These are phyloP conservation scores for Caryopteris hybrid DNA, from an alignment of 305 asterid species.

Conservation along the genomic window DNA sequence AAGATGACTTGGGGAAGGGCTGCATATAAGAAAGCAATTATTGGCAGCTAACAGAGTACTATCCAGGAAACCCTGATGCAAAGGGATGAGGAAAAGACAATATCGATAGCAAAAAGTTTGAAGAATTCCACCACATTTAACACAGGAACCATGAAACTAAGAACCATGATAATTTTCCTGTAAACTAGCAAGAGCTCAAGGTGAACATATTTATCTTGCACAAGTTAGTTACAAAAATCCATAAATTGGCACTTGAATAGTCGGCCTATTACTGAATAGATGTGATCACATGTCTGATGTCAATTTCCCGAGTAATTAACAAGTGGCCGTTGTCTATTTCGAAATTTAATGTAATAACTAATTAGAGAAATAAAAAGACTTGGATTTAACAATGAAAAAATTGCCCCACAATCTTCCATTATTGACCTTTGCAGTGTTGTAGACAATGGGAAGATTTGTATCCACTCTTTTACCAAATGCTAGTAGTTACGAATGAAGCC, in stretches of 20 bases:
- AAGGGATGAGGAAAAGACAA: too few relatives aligned
- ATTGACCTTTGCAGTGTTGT: too few relatives aligned
- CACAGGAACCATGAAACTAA: not conserved
- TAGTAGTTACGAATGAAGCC: not conserved
- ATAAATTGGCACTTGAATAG: not conserved
- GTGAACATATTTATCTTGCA: not conserved
- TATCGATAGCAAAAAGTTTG: too few relatives aligned
- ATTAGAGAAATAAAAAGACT: too few relatives aligned
- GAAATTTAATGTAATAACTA: not conserved
- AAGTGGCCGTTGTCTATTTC: not conserved
- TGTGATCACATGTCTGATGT: not conserved
- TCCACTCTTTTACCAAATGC: too few relatives aligned
- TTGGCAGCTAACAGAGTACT: slow-evolving; percentile 1
- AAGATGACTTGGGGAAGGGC: not conserved
- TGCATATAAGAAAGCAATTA: not conserved
- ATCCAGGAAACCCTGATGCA: not conserved
- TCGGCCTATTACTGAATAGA: not conserved
- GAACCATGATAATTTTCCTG: not conserved
- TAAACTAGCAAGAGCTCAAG: not conserved
- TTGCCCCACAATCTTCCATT: too few relatives aligned
- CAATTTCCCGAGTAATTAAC: not conserved
- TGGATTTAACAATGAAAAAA: too few relatives aligned
- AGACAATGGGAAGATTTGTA: too few relatives aligned
- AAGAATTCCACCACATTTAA: too few relatives aligned
- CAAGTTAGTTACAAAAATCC: not conserved